A percentile compares a stretch with the other conserved stretches of the same genome.
phyloP scores from a whole-genome alignment of 2,329 filamentous ascomycete species.

The Penicillium sp. region DNA sequence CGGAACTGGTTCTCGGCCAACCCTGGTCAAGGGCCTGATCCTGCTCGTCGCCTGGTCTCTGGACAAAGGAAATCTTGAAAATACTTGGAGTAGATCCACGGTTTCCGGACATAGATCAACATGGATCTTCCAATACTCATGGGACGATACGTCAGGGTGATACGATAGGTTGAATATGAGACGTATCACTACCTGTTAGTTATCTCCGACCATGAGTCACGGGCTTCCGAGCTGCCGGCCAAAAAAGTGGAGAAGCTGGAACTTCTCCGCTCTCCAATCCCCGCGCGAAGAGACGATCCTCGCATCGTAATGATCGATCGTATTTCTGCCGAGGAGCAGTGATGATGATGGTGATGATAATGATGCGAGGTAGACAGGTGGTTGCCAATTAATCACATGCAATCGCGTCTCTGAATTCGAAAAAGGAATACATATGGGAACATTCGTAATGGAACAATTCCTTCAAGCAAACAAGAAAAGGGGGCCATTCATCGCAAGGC shows the following conservation, averaged over 20 bases:
- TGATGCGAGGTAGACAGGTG: no score
- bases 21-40: neutral
- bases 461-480: neutral
- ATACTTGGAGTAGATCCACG: neutral
- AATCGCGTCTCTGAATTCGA: no score
- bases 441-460: no score
- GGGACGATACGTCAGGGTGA: no score
- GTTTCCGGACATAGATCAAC: neutral
- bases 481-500: neutral
- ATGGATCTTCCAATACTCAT: neutral
- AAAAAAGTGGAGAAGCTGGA: slow-evolving; percentile 17
- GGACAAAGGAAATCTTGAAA: neutral
- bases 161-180: neutral
- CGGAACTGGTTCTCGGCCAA: neutral
- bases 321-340: neutral
- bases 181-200: neutral
- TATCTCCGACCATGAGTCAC: slow-evolving; percentile 24
- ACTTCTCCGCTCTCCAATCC: slow-evolving; percentile 12
- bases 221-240: slow-evolving; percentile 5
- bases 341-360: no score
- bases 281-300: slow-evolving; percentile 4
- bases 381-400: no score
- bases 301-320: neutral
- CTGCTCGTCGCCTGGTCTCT: neutral
- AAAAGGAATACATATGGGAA: no score